Percentiles rank a stretch among this genome's conserved stretches.
phyloP scores from a whole-genome alignment of 257 asterid species.

The Ophiorrhiza pumila region DNA sequence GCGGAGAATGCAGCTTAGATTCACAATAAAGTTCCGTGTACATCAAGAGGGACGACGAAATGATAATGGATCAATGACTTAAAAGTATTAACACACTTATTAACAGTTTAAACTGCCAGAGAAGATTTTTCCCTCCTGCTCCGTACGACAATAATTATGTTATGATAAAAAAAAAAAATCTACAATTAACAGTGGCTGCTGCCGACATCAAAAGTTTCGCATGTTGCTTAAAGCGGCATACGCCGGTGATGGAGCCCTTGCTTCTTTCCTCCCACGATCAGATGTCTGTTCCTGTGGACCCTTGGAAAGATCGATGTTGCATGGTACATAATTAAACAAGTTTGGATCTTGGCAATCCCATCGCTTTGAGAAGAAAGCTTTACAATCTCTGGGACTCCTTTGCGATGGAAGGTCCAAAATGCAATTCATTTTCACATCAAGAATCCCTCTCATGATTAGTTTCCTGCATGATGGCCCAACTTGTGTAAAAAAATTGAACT shows the following conservation, averaged over 20 bases:
- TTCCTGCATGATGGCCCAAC: slow-evolving; percentile 61
- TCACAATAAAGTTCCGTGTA: too few relatives aligned
- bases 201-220: not conserved
- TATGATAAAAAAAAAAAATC: too few relatives aligned
- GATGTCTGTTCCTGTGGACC: not conserved
- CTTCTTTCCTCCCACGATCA: not conserved
- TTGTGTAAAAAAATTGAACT: slow-evolving; percentile 48
- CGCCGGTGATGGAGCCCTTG: slow-evolving; percentile 24
- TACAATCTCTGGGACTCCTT: slow-evolving; percentile 36
- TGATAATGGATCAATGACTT: too few relatives aligned
- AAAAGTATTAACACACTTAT: too few relatives aligned
- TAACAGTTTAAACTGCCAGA: too few relatives aligned
- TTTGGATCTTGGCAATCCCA: slow-evolving; percentile 36
- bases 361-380: slow-evolving; percentile 33
- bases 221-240: slow-evolving; percentile 25
- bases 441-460: slow-evolving; percentile 34
- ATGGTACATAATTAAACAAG: slow-evolving; percentile 30
- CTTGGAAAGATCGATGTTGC: slow-evolving; percentile 17
- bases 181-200: not conserved
- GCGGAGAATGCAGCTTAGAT: too few relatives aligned
- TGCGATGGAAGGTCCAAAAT: slow-evolving; percentile 50
- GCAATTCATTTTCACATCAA: slow-evolving; percentile 54
- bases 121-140: not conserved
- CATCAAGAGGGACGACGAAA: too few relatives aligned
- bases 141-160: not conserved